phyloP scores from a whole-genome alignment of 148 eudicot species.

The Fagopyrum homotropicum region DNA sequence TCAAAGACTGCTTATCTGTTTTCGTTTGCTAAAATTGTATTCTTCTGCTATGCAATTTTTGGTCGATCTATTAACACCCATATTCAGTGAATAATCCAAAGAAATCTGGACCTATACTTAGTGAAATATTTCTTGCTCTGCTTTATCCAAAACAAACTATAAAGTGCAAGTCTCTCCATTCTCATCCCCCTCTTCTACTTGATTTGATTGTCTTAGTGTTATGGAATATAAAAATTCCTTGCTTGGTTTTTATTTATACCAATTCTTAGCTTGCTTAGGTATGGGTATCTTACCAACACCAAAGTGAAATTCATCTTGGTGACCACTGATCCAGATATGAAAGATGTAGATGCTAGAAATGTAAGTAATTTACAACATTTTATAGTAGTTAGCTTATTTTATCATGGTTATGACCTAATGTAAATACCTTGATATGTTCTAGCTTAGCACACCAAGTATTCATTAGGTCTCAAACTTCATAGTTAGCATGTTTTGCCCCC shows the following conservation, averaged over 20 bases:
- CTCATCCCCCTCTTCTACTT: too few relatives aligned
- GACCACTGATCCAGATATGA: constrained; percentile 82
- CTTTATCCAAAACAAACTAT: constrained; percentile 88
- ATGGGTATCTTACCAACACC: constrained; percentile 92
- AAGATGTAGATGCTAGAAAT: constrained; percentile 93
- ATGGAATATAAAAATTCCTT: not conserved
- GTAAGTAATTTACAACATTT: constrained; percentile 36
- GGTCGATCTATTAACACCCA: not conserved
- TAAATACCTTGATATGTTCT: too few relatives aligned
- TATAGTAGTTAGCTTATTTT: not conserved
- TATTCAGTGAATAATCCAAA: constrained; percentile 93
- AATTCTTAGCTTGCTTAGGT: constrained; percentile 33
- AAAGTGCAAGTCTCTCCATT: constrained; percentile 64
- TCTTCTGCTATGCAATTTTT: too few relatives aligned
- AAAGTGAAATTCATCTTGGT: constrained; percentile 95
- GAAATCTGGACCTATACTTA: constrained; percentile 80
- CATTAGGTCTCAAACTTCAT: too few relatives aligned
- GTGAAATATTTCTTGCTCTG: constrained; percentile 88
- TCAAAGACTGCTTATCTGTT: too few relatives aligned
- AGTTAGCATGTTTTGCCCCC: too few relatives aligned
- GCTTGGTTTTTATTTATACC: not conserved
- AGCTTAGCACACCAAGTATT: too few relatives aligned
- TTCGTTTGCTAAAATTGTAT: too few relatives aligned
- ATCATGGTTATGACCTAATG: not conserved
- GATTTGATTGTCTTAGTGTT: too few relatives aligned